Conservation (phyloP, 2,329 filamentous ascomycete genomes). For the Pyrenochaeta sp. region DNA sequence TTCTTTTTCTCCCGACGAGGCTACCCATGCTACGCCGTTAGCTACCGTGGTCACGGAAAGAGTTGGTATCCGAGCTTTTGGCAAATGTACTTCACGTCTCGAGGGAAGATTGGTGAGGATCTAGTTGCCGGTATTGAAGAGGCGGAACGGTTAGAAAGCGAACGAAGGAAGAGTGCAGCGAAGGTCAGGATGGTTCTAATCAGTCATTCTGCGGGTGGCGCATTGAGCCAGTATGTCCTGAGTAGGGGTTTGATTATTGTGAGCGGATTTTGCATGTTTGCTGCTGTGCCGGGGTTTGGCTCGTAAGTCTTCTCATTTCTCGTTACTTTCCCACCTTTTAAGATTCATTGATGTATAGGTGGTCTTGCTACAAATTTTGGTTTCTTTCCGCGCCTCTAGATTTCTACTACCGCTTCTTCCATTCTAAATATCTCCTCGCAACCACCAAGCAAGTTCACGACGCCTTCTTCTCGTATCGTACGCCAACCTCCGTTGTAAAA, state of each 20-base stretch:
- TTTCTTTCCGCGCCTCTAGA: conserved; percentile 30
- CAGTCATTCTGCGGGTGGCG: conserved; percentile 63
- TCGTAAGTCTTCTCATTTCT: conserved; percentile 49
- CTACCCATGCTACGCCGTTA: conserved; percentile 62
- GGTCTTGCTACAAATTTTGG: conserved; percentile 38
- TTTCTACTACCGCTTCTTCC: conserved; percentile 57
- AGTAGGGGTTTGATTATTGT: conserved; percentile 52
- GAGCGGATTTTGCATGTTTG: conserved; percentile 58
- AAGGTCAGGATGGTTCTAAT: conserved; percentile 55
- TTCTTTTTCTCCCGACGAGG: conserved; percentile 55
- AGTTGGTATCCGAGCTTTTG: conserved; percentile 62
- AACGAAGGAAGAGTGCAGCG: conserved; percentile 18
- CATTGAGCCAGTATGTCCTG: conserved; percentile 60
- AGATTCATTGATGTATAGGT: conserved; percentile 27
- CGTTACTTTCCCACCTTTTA: not conserved
- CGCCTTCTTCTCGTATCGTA: conserved; percentile 61
- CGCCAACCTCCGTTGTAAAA: conserved; percentile 52
- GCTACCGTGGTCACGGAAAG: conserved; percentile 62
- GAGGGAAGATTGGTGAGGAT: conserved; percentile 56
- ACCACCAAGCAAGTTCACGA: conserved; percentile 58
- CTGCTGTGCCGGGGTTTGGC: conserved; percentile 59
- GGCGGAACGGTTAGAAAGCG: conserved; percentile 45
- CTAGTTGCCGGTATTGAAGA: conserved; percentile 53
- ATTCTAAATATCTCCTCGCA: conserved; percentile 61
- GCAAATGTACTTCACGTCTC: conserved; percentile 57